Percentiles rank a stretch among this genome's conserved stretches.
Evolutionary conservation across 1,284 basidiomycete species (phyloP).

Genomic region (Austroboletus rostrupii): DNA sequence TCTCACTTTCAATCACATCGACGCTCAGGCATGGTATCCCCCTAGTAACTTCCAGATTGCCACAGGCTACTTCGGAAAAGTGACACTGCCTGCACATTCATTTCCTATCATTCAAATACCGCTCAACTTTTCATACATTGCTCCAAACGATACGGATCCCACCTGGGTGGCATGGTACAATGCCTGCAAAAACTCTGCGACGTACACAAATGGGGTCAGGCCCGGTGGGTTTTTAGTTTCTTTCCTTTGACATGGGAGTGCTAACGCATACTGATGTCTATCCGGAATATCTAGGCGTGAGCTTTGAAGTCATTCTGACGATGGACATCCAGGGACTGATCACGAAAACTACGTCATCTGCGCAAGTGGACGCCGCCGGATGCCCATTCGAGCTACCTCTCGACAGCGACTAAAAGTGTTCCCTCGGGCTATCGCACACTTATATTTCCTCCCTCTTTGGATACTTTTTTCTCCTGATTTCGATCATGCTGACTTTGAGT

Average conservation of each 20-base stretch:
- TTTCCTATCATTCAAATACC: conserved; percentile 65
- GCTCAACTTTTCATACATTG: conserved; percentile 78
- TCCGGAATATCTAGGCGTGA: conserved; percentile 42
- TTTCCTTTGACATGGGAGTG: not conserved
- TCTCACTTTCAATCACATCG: conserved; percentile 62
- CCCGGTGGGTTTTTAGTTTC: conserved; percentile 46
- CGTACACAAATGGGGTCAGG: conserved; percentile 49
- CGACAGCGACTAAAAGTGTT: conserved; percentile 27
- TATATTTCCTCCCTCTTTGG: conserved; percentile 8
- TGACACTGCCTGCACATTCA: conserved; percentile 58
- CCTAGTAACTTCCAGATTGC: conserved; percentile 61
- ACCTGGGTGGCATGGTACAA: conserved; percentile 83
- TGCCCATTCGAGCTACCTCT: conserved; percentile 75
- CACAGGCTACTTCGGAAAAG: conserved; percentile 54
- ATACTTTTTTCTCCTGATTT: conserved; percentile 10
- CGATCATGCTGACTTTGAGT: conserved; percentile 5
- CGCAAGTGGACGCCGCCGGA: conserved; percentile 56
- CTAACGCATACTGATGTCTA: not conserved
- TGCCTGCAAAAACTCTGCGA: conserved; percentile 63
- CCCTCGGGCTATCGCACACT: not conserved
- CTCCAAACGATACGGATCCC: conserved; percentile 72
- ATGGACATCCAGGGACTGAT: conserved; percentile 71
- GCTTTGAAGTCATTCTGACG: conserved; percentile 63
- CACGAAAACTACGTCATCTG: conserved; percentile 48
- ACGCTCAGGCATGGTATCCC: conserved; percentile 65